Conservation (phyloP, 768 basidiomycete genomes). For the Kwoniella bestiolae region DNA sequence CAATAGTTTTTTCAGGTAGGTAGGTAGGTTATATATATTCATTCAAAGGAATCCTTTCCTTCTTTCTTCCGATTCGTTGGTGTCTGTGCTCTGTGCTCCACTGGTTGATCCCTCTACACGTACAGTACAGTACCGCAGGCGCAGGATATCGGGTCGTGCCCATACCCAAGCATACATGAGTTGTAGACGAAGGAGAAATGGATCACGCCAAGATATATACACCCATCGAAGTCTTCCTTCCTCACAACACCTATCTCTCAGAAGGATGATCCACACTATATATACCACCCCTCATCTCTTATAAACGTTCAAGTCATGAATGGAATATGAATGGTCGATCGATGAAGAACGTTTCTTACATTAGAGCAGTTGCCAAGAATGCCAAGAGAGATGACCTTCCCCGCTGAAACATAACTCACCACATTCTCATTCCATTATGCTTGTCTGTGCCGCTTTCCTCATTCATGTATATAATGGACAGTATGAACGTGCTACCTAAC, state of each 20-base stretch:
- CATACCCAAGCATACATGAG: too few species aligned
- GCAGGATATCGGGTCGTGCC: too few species aligned
- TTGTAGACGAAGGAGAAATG: too few species aligned
- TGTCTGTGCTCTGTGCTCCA: too few species aligned
- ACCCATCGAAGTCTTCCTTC: not conserved
- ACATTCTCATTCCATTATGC: too few species aligned
- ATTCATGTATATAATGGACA: not conserved
- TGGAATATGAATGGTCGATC: not conserved
- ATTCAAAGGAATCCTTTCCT: too few species aligned
- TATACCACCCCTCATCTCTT: not conserved
- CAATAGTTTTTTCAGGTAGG: too few species aligned
- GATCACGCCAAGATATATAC: not conserved
- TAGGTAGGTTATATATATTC: too few species aligned
- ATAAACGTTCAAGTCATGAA: not conserved
- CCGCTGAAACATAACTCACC: not conserved
- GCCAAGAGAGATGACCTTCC: slow-evolving; percentile 3
- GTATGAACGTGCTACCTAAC: not conserved
- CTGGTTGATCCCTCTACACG: too few species aligned
- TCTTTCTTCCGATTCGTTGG: too few species aligned
- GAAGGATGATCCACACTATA: not conserved
- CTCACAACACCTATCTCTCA: not conserved
- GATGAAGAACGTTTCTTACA: not conserved
- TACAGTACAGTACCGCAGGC: too few species aligned
- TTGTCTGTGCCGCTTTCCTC: not conserved
- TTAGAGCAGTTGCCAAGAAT: slow-evolving; percentile 3